Evolutionary conservation across 2,329 filamentous ascomycete species (phyloP).

Genomic region (Monosporascus sp.): DNA sequence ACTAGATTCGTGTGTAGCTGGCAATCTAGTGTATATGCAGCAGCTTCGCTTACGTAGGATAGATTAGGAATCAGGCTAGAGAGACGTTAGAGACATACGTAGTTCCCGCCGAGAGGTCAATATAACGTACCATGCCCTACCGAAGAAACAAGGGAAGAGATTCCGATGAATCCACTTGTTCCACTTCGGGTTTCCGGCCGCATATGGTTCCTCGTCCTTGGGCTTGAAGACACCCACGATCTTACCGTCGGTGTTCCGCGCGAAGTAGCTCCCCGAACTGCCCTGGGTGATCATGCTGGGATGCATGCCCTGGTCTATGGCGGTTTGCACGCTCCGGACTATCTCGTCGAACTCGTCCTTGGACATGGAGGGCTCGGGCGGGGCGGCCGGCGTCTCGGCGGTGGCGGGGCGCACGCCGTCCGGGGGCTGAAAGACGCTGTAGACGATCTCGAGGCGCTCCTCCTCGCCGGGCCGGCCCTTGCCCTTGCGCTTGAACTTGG

Average conservation of each 20-base stretch:
- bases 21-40: constrained; percentile 89
- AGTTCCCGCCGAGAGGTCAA: not conserved
- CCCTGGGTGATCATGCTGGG: constrained; percentile 96
- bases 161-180: constrained; percentile 99
- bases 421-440: constrained; percentile 92
- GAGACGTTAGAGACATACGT: constrained; percentile 5
- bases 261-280: constrained; percentile 97
- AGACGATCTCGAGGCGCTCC: constrained; percentile 89
- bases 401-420: constrained; percentile 80
- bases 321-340: constrained; percentile 82
- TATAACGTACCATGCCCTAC: constrained; percentile 67
- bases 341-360: constrained; percentile 80
- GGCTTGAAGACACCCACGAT: constrained; percentile 98
- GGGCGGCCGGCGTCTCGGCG: constrained; percentile 63
- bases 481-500: constrained; percentile 87
- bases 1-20: constrained; percentile 89
- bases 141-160: constrained; percentile 95
- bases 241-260: constrained; percentile 83
- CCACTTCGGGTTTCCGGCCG: constrained; percentile 96
- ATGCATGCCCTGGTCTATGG: constrained; percentile 87
- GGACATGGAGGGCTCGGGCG: constrained; percentile 62
- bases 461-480: constrained; percentile 71
- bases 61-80: constrained; percentile 84
- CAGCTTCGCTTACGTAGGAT: constrained; percentile 95
- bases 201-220: constrained; percentile 98